Evolutionary conservation across 805 yeast genomes (phyloP).

Genomic region (Metschnikowia peoriensis): DNA sequence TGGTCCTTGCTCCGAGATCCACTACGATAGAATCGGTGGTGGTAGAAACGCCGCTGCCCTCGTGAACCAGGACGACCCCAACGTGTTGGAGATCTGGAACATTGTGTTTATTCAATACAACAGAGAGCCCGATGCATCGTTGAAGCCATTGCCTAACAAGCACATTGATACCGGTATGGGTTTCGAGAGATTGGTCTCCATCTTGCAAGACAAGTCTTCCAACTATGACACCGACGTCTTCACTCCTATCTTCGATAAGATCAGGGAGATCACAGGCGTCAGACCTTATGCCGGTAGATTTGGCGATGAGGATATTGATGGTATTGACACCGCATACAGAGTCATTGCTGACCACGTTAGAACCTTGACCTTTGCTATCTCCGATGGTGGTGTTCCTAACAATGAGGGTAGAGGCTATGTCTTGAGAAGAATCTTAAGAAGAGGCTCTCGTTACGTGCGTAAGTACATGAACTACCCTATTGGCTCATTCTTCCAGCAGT

Average conservation of each 20-base stretch:
- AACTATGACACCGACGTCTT: constrained; percentile 98
- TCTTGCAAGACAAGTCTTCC: constrained; percentile 85
- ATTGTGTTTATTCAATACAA: constrained; percentile 95
- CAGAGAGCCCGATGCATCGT: constrained; percentile 82
- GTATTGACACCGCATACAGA: constrained; percentile 96
- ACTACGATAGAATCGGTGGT: constrained; percentile 97
- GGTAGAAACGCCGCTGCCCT: constrained; percentile 91
- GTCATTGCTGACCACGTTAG: constrained; percentile 98
- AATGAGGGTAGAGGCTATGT: constrained; percentile 99
- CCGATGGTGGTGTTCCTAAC: constrained; percentile 99
- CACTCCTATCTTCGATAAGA: constrained; percentile 79
- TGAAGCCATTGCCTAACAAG: constrained; percentile 84
- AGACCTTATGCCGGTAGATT: constrained; percentile 90
- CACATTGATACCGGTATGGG: constrained; percentile 99
- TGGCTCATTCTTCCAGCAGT: constrained; percentile 87
- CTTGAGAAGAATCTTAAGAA: constrained; percentile 91
- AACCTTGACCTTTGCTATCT: constrained; percentile 91
- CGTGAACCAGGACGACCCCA: constrained; percentile 97
- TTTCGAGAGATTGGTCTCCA: constrained; percentile 93
- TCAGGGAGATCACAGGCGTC: constrained; percentile 90
- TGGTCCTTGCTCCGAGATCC: constrained; percentile 98
- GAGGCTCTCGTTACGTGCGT: constrained; percentile 97
- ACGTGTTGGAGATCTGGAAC: constrained; percentile 97
- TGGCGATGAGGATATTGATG: constrained; percentile 89
- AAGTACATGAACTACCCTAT: constrained; percentile 95